Evolutionary conservation across 2,329 filamentous ascomycete species (phyloP).

Genomic region (Colletotrichum agaves): DNA sequence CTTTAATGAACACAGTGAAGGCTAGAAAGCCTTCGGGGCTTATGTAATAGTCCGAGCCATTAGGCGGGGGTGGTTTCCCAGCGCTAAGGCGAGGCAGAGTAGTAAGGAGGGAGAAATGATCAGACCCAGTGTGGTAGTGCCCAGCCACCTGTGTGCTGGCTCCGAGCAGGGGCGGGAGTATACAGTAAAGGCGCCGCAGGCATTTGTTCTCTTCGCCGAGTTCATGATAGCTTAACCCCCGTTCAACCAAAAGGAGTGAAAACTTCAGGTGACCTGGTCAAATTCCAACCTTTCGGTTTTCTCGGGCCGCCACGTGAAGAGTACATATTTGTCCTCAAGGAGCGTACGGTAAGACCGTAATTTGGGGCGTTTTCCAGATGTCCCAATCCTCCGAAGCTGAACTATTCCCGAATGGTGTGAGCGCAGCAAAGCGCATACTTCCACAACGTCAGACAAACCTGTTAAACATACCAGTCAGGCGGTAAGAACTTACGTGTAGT

Average conservation of each 20-base stretch:
- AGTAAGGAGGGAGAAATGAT: no score
- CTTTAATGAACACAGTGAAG: no score
- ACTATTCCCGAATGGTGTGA: conserved; percentile 42
- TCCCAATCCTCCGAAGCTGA: conserved; percentile 40
- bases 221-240: not conserved
- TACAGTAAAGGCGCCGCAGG: not conserved
- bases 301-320: not conserved
- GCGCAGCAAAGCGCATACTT: conserved; percentile 42
- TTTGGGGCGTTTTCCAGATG: conserved; percentile 41
- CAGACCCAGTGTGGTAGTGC: no score
- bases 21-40: no score
- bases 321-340: not conserved
- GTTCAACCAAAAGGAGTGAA: no score
- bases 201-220: not conserved
- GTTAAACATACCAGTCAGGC: not conserved
- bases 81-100: no score
- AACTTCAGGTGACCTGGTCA: no score
- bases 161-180: not conserved
- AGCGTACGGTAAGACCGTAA: conserved; percentile 21
- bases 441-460: not conserved
- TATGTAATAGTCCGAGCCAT: no score
- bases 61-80: no score
- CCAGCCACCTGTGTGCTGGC: no score
- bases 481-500: conserved; percentile 35
- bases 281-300: no score